These are phyloP conservation scores for Camillea tinctor DNA, from an alignment of 2,329 filamentous ascomycete genomes.

Conservation along the genomic window DNA sequence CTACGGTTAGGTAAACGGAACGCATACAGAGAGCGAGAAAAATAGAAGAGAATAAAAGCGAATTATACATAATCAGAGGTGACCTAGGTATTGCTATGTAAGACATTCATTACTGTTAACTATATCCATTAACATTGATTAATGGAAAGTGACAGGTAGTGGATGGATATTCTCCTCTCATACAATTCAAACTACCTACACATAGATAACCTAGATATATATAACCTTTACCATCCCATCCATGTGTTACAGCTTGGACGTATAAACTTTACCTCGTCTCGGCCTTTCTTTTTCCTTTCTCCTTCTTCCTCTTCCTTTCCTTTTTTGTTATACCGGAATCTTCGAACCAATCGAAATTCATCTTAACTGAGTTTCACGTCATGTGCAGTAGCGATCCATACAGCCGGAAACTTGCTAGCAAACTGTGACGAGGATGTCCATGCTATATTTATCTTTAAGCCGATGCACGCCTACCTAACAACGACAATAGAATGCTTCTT, in stretches of 20 bases:
- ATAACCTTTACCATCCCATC: neutral
- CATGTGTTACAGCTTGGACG: neutral
- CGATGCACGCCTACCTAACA: slow-evolving; percentile 6
- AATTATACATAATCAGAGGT: too few species aligned
- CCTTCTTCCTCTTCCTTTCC: neutral
- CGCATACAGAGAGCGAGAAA: too few species aligned
- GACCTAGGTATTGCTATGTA: too few species aligned
- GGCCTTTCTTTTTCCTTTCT: too few species aligned
- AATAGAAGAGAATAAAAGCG: too few species aligned
- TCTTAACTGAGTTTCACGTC: neutral
- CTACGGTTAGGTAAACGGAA: too few species aligned
- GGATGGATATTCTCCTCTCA: too few species aligned
- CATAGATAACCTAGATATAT: neutral
- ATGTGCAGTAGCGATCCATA: neutral
- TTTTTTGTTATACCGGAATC: neutral
- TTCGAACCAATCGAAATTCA: neutral
- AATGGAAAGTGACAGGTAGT: too few species aligned
- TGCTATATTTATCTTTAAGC: neutral
- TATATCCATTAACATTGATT: too few species aligned
- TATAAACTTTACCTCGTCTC: neutral
- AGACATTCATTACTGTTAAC: too few species aligned
- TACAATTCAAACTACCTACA: neutral
- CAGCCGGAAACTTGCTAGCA: neutral
- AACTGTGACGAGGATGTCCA: neutral
- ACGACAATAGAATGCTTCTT: too few species aligned